Evolutionary conservation across 2,329 filamentous ascomycete genomes (phyloP), one percentile per base, ranked within the genome.

Genomic region (Monosporascus sp.): DNA sequence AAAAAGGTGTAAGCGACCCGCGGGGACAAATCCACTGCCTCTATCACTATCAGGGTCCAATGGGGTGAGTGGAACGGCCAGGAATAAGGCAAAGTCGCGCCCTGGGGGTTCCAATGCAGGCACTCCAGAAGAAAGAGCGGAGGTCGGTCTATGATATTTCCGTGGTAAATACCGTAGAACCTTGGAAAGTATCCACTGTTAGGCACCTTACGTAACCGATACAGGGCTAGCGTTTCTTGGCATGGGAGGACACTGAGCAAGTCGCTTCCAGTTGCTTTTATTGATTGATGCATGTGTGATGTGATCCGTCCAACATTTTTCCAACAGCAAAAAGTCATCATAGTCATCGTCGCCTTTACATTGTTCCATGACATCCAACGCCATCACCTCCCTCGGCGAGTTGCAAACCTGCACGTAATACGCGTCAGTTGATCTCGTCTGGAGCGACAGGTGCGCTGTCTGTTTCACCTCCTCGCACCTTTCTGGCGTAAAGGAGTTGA

Each of bases 401-500:
- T 22, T 18, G 43, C 22, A 46, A 46, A 24, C n/a, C 43, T 22
- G 31, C 18, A 28, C 22, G 15, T 46, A 46, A 7, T 7, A 41
- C 38, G 17, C 17, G 18, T 41, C 38, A 20, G 38, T 41, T 18
- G 43, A 24, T 31, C 24, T 15, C 17, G 14, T 5, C 22, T 26
- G 18, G 41, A 18, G 22, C 17, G 20, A 26, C 48, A 8, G 8
- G 28, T 11, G 37, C 44, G 17, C 5, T 38, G 28, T 51, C 31
- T n/a, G 37, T 37, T 28, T 24, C 40, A 38, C 45, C 43, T 51
- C 44, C 41, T 56, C 50, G 49, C 55, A 51, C 47, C 37, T 52
- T 53, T 60, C 56, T 61, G 51, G 66, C 67, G 63, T 58, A 60
- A 59, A 57, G 52, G 57, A 60, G 60, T 58, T 64, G 58, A 65